Evolutionary conservation across 1,284 basidiomycete genomes (phyloP).

Genomic region (Inonotus obliquus): DNA sequence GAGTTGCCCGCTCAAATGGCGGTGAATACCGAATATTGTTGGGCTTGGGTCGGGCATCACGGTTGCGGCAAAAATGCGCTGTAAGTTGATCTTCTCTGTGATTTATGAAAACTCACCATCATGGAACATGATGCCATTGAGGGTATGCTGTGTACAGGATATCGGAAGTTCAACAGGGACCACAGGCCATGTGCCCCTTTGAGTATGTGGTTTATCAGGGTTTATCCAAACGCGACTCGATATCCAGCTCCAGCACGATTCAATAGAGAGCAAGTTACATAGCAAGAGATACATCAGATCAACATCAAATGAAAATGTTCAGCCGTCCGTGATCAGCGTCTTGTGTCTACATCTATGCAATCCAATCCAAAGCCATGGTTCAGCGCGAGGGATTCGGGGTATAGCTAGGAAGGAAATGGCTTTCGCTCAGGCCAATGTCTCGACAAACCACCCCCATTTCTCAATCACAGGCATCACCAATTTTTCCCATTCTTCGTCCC

Average conservation of each 20-base stretch:
- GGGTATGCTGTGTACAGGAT: neutral
- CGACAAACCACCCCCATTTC: slow-evolving; percentile 64
- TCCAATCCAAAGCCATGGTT: neutral
- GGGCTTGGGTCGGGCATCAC: too few species aligned
- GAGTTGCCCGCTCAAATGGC: too few species aligned
- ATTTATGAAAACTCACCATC: too few species aligned
- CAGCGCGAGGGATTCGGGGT: neutral
- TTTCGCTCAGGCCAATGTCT: slow-evolving; percentile 13
- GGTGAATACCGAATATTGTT: too few species aligned
- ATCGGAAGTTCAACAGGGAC: neutral
- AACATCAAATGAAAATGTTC: neutral
- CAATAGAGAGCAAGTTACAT: neutral
- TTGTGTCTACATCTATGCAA: neutral
- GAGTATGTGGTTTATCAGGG: neutral
- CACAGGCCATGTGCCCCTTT: too few species aligned
- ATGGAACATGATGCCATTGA: too few species aligned
- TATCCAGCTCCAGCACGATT: neutral
- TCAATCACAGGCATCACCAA: slow-evolving; percentile 72
- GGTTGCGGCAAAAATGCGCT: too few species aligned
- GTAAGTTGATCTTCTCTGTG: too few species aligned
- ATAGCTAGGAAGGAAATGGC: neutral
- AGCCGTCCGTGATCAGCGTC: neutral
- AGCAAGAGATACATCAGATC: neutral
- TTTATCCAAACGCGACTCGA: neutral
- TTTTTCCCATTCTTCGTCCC: slow-evolving; percentile 61